Conservation (phyloP, 495 filamentous ascomycete species). For the Talaromyces stipitatus region DNA sequence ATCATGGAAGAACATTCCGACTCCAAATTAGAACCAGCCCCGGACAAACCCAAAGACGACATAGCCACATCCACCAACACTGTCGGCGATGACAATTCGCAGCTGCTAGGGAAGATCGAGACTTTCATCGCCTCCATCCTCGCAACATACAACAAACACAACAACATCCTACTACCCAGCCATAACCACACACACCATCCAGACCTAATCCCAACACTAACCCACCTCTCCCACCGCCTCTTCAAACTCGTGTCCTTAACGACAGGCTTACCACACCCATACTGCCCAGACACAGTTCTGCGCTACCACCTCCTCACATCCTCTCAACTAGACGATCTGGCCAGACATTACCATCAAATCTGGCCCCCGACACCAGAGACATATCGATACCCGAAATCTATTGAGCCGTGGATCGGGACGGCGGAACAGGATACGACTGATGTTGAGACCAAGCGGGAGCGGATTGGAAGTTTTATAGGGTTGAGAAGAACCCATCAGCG, state of each 20-base stretch:
- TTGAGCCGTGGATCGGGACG: constrained; percentile 32
- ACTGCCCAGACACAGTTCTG: constrained; percentile 59
- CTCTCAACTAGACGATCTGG: constrained; percentile 61
- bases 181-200: neutral
- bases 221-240: constrained; percentile 25
- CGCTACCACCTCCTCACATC: constrained; percentile 70
- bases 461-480: constrained; percentile 63
- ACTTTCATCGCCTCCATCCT: neutral
- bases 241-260: constrained; percentile 36
- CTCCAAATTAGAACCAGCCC: neutral
- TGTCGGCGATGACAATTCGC: neutral
- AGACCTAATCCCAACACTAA: constrained; percentile 12
- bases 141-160: too few relatives aligned
- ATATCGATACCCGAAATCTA: constrained; percentile 53
- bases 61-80: neutral
- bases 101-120: neutral
- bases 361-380: constrained; percentile 44
- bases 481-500: constrained; percentile 53
- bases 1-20: neutral
- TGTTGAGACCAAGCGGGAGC: constrained; percentile 51
- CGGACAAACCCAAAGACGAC: neutral
- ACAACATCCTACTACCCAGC: neutral
- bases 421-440: constrained; percentile 19
- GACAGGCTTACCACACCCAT: constrained; percentile 51
- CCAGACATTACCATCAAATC: constrained; percentile 68